Evolutionary conservation across 768 basidiomycete species (phyloP), one percentile per base, ranked within the genome.

Genomic region (Gautieria morchelliformis): DNA sequence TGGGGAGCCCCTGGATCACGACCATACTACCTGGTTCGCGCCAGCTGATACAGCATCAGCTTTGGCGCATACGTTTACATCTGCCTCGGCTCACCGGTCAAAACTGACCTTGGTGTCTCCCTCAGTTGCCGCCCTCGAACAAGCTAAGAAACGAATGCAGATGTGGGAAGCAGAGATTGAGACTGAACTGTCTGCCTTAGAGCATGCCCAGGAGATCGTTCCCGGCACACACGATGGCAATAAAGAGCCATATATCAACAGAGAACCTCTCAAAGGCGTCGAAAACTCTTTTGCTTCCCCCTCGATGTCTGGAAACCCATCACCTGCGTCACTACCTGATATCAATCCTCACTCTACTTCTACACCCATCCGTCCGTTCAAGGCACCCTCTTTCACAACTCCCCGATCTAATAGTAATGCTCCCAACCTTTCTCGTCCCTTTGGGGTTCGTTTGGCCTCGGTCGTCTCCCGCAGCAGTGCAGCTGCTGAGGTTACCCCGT

Each of bases 41-140:
- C 24, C 40, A 51, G 15, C 40, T 30, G 39, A 49, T 19, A 48
- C 47, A 27, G 14, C 39, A 22, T 14, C 32, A 15, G 30, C 55
- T 3, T 39, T 59, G 12, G 44, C 61, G 33, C 64, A 64, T 52
- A 62, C 60, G 15, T 50, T 62, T 47, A 27, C 63, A 27, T 60
- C 64, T 42, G 64, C 71, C 61, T 66, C 10, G 4, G 35, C 35
- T 37, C 35, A 39, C 61, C 50, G 42, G 44, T 52, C 19, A 51
- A 33, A 15, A 35, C 54, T 15, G 22, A 53, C 15, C n/a, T 51
- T 39, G 56, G 24, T 53, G 49, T 41, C 22, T 39, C 84, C 84
- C 1, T 85, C 84, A 5, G 72, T 70, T 33, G 69, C 70, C 22
- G 81, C 85, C 1, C 65, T 85, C 8, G 77, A 74, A 8, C 75